phyloP scores from a whole-genome alignment of 129 eudicot genomes.

The Artemisia tridentata region DNA sequence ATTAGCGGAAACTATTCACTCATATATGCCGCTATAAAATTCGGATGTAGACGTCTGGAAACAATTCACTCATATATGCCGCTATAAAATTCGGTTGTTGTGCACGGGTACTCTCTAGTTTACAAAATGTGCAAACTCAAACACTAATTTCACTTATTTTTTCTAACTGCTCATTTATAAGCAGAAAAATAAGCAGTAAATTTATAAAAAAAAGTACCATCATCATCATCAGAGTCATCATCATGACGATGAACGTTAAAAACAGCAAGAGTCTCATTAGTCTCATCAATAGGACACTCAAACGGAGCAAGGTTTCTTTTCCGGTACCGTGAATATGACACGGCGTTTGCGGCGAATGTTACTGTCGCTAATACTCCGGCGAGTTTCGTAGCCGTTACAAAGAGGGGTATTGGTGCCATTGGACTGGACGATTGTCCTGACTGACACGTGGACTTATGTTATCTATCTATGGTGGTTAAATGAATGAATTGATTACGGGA shows the following conservation, averaged over 20 bases:
- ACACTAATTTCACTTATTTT: too few relatives aligned
- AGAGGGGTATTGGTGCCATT: slow-evolving; percentile 58
- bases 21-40: too few relatives aligned
- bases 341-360: slow-evolving; percentile 79
- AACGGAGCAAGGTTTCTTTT: slow-evolving; percentile 65
- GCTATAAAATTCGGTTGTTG: too few relatives aligned
- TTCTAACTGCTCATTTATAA: neutral
- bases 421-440: slow-evolving; percentile 5
- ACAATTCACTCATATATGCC: too few relatives aligned
- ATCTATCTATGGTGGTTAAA: neutral
- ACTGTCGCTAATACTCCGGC: slow-evolving; percentile 75
- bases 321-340: slow-evolving; percentile 69
- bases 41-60: too few relatives aligned
- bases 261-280: slow-evolving; percentile 67
- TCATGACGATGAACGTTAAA: slow-evolving; percentile 48
- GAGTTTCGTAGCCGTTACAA: slow-evolving; percentile 77
- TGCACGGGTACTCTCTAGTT: too few relatives aligned
- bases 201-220: neutral
- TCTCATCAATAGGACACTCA: slow-evolving; percentile 76
- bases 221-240: slow-evolving; percentile 29
- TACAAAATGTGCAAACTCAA: too few relatives aligned
- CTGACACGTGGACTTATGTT: slow-evolving; percentile 30
- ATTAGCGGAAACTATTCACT: too few relatives aligned
- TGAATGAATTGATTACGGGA: too few relatives aligned
- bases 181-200: neutral